A percentile compares a stretch with the other conserved stretches of the same genome.
Evolutionary conservation across 495 filamentous ascomycete species (phyloP).

Genomic region (Penicillium fimorum): DNA sequence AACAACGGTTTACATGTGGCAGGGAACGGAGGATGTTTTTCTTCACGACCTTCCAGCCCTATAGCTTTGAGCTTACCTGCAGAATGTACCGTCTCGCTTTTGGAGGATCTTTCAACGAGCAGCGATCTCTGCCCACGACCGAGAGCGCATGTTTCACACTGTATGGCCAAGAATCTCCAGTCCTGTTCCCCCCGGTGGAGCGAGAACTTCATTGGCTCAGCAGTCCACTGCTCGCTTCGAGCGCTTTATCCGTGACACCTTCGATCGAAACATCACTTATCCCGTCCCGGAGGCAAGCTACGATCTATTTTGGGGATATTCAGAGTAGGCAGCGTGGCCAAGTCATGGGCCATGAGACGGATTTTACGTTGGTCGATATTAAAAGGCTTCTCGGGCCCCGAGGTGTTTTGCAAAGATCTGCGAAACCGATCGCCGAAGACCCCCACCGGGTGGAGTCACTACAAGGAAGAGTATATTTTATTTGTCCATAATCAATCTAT

Average conservation of each 20-base stretch:
- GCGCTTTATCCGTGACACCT: neutral
- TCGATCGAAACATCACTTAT: conserved; percentile 1
- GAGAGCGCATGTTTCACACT: neutral
- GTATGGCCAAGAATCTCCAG: neutral
- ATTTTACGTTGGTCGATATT: conserved; percentile 2
- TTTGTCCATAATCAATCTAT: too few species aligned
- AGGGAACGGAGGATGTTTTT: neutral
- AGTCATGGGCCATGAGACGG: neutral
- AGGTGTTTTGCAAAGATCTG: neutral
- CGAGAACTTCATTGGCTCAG: neutral
- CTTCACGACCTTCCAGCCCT: neutral
- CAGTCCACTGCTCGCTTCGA: conserved; percentile 1
- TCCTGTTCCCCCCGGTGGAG: neutral
- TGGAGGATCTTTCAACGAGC: neutral
- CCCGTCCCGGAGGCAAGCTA: conserved; percentile 1
- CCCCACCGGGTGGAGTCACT: neutral
- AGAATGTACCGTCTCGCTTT: neutral
- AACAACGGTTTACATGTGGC: neutral
- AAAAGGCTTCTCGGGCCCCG: neutral
- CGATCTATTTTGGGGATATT: neutral
- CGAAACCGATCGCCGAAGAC: neutral
- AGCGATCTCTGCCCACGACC: conserved; percentile 1
- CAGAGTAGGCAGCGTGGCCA: neutral
- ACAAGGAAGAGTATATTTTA: neutral
- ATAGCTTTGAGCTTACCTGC: neutral